Evolutionary conservation across 345 rosid species (phyloP).

Genomic region (Eucalyptus fibrosa): DNA sequence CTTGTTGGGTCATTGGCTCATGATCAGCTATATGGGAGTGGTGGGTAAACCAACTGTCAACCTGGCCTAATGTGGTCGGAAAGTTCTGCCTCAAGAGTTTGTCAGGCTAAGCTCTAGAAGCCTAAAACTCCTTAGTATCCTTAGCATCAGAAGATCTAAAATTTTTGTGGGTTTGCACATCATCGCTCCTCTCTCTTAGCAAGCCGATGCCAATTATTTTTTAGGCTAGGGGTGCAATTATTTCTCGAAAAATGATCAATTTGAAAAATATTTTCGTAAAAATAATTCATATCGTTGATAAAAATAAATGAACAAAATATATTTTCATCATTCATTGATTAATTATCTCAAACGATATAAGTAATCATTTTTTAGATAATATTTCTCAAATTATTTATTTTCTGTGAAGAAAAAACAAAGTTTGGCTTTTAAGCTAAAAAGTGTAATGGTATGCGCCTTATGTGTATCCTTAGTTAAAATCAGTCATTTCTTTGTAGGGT

Average conservation of each 20-base stretch:
- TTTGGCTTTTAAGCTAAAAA: not conserved
- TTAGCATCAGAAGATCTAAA: not conserved
- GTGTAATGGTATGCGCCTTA: not conserved
- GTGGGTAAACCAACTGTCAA: not conserved
- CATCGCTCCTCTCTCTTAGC: not conserved
- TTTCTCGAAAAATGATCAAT: no score
- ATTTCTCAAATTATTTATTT: no score
- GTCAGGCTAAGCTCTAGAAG: not conserved
- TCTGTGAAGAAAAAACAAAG: no score
- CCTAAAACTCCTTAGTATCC: not conserved
- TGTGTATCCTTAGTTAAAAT: not conserved
- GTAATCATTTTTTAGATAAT: no score
- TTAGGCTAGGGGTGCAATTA: not conserved
- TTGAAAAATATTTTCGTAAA: no score
- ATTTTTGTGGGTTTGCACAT: not conserved
- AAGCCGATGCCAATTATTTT: not conserved
- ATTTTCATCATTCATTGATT: no score
- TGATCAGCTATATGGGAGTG: not conserved
- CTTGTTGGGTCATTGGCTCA: not conserved
- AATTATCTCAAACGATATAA: no score
- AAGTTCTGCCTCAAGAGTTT: not conserved
- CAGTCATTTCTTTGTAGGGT: not conserved
- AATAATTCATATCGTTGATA: no score
- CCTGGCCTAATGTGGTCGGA: not conserved
- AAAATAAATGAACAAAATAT: accelerated